These are phyloP conservation scores for Skeletonema menzelii DNA, from an alignment of 108 stramenopile species.

Conservation along the genomic window DNA sequence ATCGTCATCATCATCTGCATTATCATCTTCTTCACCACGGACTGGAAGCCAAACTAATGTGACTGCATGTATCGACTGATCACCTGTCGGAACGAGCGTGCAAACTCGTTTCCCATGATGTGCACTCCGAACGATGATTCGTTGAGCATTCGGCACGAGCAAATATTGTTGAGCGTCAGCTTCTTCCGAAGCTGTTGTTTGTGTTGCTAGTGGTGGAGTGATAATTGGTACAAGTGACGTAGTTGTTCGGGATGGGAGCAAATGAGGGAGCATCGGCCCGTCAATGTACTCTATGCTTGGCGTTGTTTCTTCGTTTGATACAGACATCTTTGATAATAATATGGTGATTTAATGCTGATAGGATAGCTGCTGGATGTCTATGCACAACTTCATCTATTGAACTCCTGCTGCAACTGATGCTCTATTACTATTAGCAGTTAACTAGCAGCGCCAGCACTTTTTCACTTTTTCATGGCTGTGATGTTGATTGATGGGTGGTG, in stretches of 20 bases:
- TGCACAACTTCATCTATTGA: background rate
- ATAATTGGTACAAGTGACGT: conserved; percentile 39
- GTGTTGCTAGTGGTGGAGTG: conserved; percentile 15
- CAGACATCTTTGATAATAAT: background rate
- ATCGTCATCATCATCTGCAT: background rate
- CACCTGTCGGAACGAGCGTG: conserved; percentile 10
- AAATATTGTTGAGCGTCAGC: conserved; percentile 17
- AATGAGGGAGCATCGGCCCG: conserved; percentile 22
- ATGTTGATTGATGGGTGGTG: too few species aligned
- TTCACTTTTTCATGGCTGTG: background rate
- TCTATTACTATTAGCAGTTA: too few species aligned
- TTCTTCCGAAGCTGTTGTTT: background rate
- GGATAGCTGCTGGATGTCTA: background rate
- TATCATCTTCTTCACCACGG: conserved; percentile 5
- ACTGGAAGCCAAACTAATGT: conserved; percentile 29
- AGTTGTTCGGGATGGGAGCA: conserved; percentile 14
- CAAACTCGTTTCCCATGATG: conserved; percentile 32
- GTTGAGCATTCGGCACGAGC: conserved; percentile 25
- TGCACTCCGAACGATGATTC: conserved; percentile 32
- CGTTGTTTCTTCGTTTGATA: background rate
- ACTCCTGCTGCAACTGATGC: too few species aligned
- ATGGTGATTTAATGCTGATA: background rate
- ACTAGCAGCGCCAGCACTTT: too few species aligned
- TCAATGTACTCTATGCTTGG: background rate
- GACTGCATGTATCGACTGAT: conserved; percentile 20